These are phyloP conservation scores for Fusarium buharicum DNA, from an alignment of 2,329 filamentous ascomycete species.

Conservation along the genomic window DNA sequence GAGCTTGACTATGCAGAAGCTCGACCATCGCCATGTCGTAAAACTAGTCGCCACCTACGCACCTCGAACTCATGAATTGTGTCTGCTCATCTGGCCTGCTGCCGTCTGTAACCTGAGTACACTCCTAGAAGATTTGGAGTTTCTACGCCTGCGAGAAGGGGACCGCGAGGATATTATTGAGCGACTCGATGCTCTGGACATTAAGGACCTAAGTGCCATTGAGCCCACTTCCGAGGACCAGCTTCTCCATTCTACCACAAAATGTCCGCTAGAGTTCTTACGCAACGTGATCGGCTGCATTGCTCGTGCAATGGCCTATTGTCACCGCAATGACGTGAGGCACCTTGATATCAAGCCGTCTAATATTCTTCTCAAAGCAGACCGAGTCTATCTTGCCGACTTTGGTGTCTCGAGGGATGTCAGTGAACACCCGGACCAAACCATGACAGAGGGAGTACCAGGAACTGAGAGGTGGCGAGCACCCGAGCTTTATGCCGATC, in stretches of 20 bases:
- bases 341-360: constrained; percentile 61
- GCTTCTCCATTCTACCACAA: constrained; percentile 37
- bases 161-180: constrained; percentile 55
- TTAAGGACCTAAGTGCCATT: constrained; percentile 52
- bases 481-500: constrained; percentile 54
- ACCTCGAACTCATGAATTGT: constrained; percentile 53
- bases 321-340: constrained; percentile 55
- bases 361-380: constrained; percentile 59
- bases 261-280: constrained; percentile 55
- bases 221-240: constrained; percentile 43
- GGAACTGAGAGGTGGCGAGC: constrained; percentile 59
- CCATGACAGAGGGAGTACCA: constrained; percentile 55
- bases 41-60: constrained; percentile 60
- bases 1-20: constrained; percentile 59
- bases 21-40: constrained; percentile 60
- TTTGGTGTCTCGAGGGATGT: constrained; percentile 62
- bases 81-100: constrained; percentile 59
- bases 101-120: constrained; percentile 58
- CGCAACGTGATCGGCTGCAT: constrained; percentile 58
- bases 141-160: constrained; percentile 51
- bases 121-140: constrained; percentile 57
- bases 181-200: constrained; percentile 53
- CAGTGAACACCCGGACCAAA: constrained; percentile 54
- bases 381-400: constrained; percentile 60
- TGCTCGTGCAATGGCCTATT: constrained; percentile 56